These are phyloP conservation scores for Tulasnella sp. DNA, from an alignment of 768 basidiomycete genomes.

Conservation along the genomic window DNA sequence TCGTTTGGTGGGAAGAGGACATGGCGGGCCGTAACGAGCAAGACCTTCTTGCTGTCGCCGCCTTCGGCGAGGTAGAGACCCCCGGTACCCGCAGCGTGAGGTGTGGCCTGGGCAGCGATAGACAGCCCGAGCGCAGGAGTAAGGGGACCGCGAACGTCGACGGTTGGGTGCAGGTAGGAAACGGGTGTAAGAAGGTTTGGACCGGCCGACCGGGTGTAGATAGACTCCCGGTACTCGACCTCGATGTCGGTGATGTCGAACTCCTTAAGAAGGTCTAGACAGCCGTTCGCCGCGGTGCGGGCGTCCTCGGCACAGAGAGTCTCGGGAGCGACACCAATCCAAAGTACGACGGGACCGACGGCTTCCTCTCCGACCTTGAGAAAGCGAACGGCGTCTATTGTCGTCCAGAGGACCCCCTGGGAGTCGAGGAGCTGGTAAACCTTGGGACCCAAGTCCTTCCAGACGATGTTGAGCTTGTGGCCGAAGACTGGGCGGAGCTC, in stretches of 20 bases:
- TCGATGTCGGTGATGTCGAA: constrained; percentile 3
- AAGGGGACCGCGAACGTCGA: neutral
- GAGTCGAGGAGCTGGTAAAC: neutral
- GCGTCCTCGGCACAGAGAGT: constrained; percentile 3
- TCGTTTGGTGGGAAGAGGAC: constrained; percentile 19
- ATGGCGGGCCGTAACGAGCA: constrained; percentile 24
- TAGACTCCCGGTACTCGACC: constrained; percentile 11
- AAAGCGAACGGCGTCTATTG: neutral
- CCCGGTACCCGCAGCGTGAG: constrained; percentile 30
- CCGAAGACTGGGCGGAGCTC: constrained; percentile 5
- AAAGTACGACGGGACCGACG: constrained; percentile 18
- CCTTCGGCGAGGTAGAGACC: constrained; percentile 31
- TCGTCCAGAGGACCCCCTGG: neutral
- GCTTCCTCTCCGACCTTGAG: neutral
- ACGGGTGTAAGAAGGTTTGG: neutral
- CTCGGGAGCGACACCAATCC: constrained; percentile 20
- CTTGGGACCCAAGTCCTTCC: neutral
- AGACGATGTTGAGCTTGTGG: neutral
- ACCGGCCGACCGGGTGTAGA: neutral
- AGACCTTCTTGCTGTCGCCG: constrained; percentile 9
- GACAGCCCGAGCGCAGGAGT: constrained; percentile 21
- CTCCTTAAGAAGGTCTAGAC: constrained; percentile 8
- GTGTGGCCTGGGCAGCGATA: constrained; percentile 30
- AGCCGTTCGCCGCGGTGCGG: constrained; percentile 1
- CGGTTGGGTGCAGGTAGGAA: neutral